Percentiles rank a stretch among this genome's conserved stretches.
phyloP scores from a whole-genome alignment of 139 green algal species.

The Closterium sp. region DNA sequence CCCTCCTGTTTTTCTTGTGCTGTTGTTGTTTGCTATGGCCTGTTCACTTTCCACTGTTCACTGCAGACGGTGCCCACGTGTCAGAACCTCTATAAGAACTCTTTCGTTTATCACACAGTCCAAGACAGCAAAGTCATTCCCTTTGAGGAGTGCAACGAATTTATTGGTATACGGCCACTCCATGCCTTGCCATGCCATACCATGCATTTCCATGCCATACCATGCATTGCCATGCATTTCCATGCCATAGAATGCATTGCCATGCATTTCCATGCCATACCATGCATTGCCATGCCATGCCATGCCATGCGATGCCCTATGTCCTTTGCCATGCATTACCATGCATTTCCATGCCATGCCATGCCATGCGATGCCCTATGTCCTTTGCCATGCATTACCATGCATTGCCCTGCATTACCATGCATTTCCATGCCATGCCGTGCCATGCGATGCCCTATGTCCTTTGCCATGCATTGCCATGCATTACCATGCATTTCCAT shows the following conservation, averaged over 20 bases:
- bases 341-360: not conserved
- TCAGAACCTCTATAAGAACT: conserved; percentile 84
- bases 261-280: too few relatives aligned
- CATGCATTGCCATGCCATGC: too few relatives aligned
- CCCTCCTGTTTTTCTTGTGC: not conserved
- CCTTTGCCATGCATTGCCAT: too few relatives aligned
- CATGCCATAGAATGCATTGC: too few relatives aligned
- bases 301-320: not conserved
- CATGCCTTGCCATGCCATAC: not conserved
- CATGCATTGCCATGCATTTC: too few relatives aligned
- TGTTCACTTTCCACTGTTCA: not conserved
- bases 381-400: too few relatives aligned
- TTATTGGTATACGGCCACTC: conserved; percentile 29
- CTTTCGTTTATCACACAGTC: conserved; percentile 77
- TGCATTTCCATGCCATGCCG: not conserved
- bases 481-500: too few relatives aligned
- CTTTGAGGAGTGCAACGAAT: conserved; percentile 47
- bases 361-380: not conserved
- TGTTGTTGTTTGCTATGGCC: not conserved
- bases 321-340: too few relatives aligned
- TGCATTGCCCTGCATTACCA: too few relatives aligned
- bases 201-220: not conserved
- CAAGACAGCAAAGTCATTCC: conserved; percentile 40
- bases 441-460: not conserved
- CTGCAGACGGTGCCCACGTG: conserved; percentile 81